Evolutionary conservation across 2,329 filamentous ascomycete genomes (phyloP).

Genomic region (Diaporthe citriasiana): DNA sequence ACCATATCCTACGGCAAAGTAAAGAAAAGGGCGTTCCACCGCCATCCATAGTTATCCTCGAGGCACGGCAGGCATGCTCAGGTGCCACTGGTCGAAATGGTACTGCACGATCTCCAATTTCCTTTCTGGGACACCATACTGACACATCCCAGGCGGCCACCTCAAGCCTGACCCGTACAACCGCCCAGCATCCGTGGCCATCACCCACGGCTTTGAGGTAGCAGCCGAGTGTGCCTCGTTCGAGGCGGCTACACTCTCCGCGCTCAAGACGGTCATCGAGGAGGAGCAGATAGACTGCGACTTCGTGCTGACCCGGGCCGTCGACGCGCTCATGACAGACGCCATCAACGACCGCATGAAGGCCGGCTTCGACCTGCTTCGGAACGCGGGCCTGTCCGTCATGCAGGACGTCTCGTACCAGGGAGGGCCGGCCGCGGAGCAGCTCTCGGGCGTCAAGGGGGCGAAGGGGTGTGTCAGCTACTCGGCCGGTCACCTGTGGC

Average conservation of each 20-base stretch:
- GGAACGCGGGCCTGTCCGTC: slow-evolving; percentile 47
- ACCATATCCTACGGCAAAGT: slow-evolving; percentile 54
- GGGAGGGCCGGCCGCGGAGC: slow-evolving; percentile 48
- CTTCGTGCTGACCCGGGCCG: slow-evolving; percentile 56
- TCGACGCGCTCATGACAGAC: slow-evolving; percentile 55
- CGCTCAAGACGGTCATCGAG: slow-evolving; percentile 55
- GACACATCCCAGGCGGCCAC: slow-evolving; percentile 46
- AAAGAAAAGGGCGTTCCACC: slow-evolving; percentile 16
- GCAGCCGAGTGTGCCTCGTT: slow-evolving; percentile 51
- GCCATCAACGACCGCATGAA: slow-evolving; percentile 45
- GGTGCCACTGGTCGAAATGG: slow-evolving; percentile 57
- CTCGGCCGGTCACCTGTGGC: slow-evolving; percentile 49
- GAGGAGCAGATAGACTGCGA: slow-evolving; percentile 59
- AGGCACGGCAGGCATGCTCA: slow-evolving; percentile 54
- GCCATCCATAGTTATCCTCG: slow-evolving; percentile 51
- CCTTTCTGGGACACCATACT: neutral
- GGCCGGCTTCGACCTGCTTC: slow-evolving; percentile 50
- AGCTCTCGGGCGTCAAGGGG: slow-evolving; percentile 54
- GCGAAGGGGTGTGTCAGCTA: slow-evolving; percentile 53
- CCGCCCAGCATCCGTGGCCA: slow-evolving; percentile 45
- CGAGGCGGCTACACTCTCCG: slow-evolving; percentile 48
- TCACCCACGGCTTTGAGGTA: slow-evolving; percentile 47
- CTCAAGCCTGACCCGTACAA: slow-evolving; percentile 54
- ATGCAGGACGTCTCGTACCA: slow-evolving; percentile 50
- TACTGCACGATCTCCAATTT: slow-evolving; percentile 43